Conservation (phyloP, 768 basidiomycete genomes). For the Trametopsis cervina region DNA sequence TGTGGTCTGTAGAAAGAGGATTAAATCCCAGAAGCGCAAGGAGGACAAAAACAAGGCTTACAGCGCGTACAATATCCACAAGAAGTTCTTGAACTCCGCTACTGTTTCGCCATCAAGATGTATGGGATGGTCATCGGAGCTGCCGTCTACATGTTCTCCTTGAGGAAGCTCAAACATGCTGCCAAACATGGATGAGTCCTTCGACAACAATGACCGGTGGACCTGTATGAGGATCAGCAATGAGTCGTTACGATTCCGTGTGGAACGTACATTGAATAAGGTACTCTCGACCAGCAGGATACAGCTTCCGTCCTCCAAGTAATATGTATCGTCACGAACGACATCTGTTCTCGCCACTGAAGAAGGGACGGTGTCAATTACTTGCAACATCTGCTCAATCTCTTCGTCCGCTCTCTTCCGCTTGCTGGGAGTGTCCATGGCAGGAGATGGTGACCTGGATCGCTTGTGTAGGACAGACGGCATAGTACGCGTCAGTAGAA, state of each 20-base stretch:
- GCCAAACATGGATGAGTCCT: constrained; percentile 44
- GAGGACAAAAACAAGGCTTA: constrained; percentile 28
- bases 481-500: neutral
- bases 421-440: too few species aligned
- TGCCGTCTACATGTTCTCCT: constrained; percentile 48
- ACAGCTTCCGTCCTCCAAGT: constrained; percentile 13
- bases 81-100: constrained; percentile 63
- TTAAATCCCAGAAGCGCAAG: neutral
- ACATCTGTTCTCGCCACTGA: neutral
- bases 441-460: too few species aligned
- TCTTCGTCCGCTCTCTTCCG: constrained; percentile 10
- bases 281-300: constrained; percentile 12
- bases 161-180: constrained; percentile 65
- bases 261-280: constrained; percentile 12
- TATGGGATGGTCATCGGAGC: constrained; percentile 59
- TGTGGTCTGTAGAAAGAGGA: constrained; percentile 40
- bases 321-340: constrained; percentile 12
- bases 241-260: neutral
- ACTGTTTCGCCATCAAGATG: constrained; percentile 54
- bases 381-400: constrained; percentile 5
- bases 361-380: neutral
- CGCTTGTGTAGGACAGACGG: too few species aligned
- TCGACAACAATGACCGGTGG: constrained; percentile 10
- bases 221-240: constrained; percentile 6
- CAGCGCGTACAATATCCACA: constrained; percentile 75